Conservation (phyloP, 495 filamentous ascomycete species). For the Aspergillus biplanus region DNA sequence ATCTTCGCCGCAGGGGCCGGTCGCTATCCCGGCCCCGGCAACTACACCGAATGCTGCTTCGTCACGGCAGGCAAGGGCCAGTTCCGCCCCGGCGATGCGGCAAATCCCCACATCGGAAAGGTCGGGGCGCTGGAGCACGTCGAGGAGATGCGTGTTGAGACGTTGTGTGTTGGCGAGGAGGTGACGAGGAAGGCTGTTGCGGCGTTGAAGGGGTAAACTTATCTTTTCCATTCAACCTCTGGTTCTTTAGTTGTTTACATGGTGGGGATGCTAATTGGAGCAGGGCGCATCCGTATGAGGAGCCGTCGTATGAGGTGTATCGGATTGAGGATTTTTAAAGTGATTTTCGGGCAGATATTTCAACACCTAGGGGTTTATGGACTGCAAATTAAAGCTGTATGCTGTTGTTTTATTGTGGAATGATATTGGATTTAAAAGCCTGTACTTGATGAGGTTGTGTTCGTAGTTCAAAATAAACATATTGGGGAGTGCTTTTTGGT, state of each 20-base stretch:
- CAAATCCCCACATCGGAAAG: slow-evolving; percentile 63
- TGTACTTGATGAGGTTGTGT: too few species aligned
- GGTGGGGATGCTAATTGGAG: too few species aligned
- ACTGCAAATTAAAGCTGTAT: too few species aligned
- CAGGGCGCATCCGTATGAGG: slow-evolving; percentile 30
- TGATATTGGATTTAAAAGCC: too few species aligned
- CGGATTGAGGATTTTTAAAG: slow-evolving; percentile 25
- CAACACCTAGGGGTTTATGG: too few species aligned
- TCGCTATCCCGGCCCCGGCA: slow-evolving; percentile 56
- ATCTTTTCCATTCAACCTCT: not conserved
- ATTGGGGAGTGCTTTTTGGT: too few species aligned
- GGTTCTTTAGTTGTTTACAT: too few species aligned
- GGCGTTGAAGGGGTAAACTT: slow-evolving; percentile 63
- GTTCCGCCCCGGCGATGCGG: slow-evolving; percentile 57
- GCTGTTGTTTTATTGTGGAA: too few species aligned
- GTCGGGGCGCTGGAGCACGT: slow-evolving; percentile 53
- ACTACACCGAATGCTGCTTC: slow-evolving; percentile 67
- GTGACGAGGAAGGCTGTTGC: slow-evolving; percentile 36
- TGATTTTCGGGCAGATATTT: too few species aligned
- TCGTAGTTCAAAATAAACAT: too few species aligned
- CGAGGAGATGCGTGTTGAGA: slow-evolving; percentile 58
- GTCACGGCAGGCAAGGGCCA: slow-evolving; percentile 59
- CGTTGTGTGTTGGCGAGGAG: slow-evolving; percentile 44
- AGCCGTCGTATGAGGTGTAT: slow-evolving; percentile 25
- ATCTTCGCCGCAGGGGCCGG: slow-evolving; percentile 69